phyloP scores from a whole-genome alignment of 257 asterid genomes.

The Dorcoceras hygrometricum region DNA sequence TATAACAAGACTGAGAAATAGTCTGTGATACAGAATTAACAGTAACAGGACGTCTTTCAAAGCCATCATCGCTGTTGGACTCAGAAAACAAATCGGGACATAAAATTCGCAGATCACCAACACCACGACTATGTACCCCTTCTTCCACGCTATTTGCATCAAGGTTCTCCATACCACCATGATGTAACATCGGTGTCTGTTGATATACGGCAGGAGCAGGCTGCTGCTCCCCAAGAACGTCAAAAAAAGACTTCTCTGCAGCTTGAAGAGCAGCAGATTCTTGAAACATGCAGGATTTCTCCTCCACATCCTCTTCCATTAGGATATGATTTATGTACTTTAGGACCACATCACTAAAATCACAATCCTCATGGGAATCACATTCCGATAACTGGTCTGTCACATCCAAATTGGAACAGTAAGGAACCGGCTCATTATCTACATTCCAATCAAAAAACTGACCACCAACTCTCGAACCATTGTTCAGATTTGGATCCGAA shows the following conservation, averaged over 20 bases:
- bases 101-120: conserved; percentile 19
- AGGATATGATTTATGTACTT: conserved; percentile 61
- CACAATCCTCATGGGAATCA: conserved; percentile 52
- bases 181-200: conserved; percentile 30
- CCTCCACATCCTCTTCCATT: conserved; percentile 87
- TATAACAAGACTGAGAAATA: conserved; percentile 36
- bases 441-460: conserved; percentile 27
- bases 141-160: conserved; percentile 29
- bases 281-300: conserved; percentile 63
- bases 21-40: conserved; percentile 29
- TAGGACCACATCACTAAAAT: conserved; percentile 62
- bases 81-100: conserved; percentile 44
- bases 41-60: conserved; percentile 13
- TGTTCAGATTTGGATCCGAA: conserved; percentile 28
- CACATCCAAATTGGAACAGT: conserved; percentile 19
- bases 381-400: conserved; percentile 31
- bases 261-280: conserved; percentile 82
- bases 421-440: conserved; percentile 18
- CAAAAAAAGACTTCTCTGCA: conserved; percentile 73
- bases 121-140: conserved; percentile 4
- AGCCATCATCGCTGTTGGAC: conserved; percentile 17
- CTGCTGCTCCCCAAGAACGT: conserved; percentile 51
- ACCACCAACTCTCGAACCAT: conserved; percentile 28
- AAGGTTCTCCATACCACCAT: conserved; percentile 22
- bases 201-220: conserved; percentile 37